Conservation (phyloP, 805 yeast genomes). For the Pichia kluyveri region DNA sequence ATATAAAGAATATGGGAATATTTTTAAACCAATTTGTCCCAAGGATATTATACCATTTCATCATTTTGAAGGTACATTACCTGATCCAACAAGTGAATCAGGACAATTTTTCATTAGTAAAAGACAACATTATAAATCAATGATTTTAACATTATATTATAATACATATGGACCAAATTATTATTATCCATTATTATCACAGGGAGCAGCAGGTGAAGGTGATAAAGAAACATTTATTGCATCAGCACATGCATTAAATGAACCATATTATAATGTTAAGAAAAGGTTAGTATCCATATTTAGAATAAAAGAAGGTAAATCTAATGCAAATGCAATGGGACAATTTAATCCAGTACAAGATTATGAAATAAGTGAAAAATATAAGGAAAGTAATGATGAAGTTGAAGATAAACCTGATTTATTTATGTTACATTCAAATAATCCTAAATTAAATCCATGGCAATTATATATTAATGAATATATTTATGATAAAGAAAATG, state of each 20-base stretch:
- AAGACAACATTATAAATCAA: slow-evolving; percentile 41
- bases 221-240: slow-evolving; percentile 59
- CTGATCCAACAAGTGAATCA: slow-evolving; percentile 57
- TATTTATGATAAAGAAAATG: slow-evolving; percentile 28
- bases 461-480: slow-evolving; percentile 34
- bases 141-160: slow-evolving; percentile 49
- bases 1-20: slow-evolving; percentile 2
- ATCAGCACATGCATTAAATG: slow-evolving; percentile 43
- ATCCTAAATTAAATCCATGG: slow-evolving; percentile 61
- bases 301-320: slow-evolving; percentile 33
- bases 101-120: slow-evolving; percentile 57
- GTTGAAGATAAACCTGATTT: slow-evolving; percentile 23
- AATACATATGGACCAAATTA: slow-evolving; percentile 51
- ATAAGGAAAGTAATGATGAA: slow-evolving; percentile 11
- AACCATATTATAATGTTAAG: slow-evolving; percentile 53
- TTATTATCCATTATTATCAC: slow-evolving; percentile 44
- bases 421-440: slow-evolving; percentile 56
- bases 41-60: slow-evolving; percentile 37
- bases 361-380: slow-evolving; percentile 26
- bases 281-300: slow-evolving; percentile 50
- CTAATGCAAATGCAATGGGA: slow-evolving; percentile 68
- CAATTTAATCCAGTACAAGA: slow-evolving; percentile 67
- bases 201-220: slow-evolving; percentile 43
- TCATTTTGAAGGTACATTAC: slow-evolving; percentile 51
- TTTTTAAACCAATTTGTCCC: slow-evolving; percentile 41